A percentile compares a stretch with the other conserved stretches of the same genome.
Evolutionary conservation across 1,284 basidiomycete species (phyloP).

Genomic region (Fomitopsis schrenkii): DNA sequence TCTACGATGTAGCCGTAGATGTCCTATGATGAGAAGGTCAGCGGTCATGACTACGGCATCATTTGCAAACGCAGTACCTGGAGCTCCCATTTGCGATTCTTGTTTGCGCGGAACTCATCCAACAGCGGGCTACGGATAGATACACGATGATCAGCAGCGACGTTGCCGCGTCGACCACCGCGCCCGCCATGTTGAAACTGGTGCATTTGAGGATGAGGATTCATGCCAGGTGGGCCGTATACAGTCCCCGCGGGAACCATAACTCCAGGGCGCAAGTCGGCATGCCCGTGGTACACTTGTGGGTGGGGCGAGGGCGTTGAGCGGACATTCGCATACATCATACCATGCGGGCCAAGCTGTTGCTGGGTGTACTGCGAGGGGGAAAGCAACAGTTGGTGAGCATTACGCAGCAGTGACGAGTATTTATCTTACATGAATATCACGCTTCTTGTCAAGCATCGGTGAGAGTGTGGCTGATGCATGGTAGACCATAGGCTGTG

Average conservation of each 20-base stretch:
- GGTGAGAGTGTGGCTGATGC: slow-evolving; percentile 45
- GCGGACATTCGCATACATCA: slow-evolving; percentile 38
- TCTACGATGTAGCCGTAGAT: slow-evolving; percentile 87
- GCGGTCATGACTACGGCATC: slow-evolving; percentile 13
- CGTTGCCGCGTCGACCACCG: slow-evolving; percentile 32
- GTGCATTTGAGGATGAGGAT: slow-evolving; percentile 28
- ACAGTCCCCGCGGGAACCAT: slow-evolving; percentile 41
- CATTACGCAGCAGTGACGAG: not conserved
- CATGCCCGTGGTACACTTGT: slow-evolving; percentile 36
- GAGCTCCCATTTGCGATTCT: slow-evolving; percentile 77
- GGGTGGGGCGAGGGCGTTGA: slow-evolving; percentile 38
- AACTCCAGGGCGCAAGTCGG: slow-evolving; percentile 46
- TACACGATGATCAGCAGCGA: slow-evolving; percentile 23
- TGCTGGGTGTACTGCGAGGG: slow-evolving; percentile 43
- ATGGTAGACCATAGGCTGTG: slow-evolving; percentile 59
- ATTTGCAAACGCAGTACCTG: slow-evolving; percentile 38
- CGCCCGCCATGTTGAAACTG: slow-evolving; percentile 37
- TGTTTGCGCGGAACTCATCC: slow-evolving; percentile 84
- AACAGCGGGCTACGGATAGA: slow-evolving; percentile 65
- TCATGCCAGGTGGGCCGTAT: slow-evolving; percentile 27
- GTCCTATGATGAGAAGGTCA: slow-evolving; percentile 47
- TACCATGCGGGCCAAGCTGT: slow-evolving; percentile 37
- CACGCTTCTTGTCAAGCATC: slow-evolving; percentile 60
- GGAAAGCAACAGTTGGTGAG: slow-evolving; percentile 6
- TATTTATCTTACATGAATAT: slow-evolving; percentile 44